phyloP scores from a whole-genome alignment of 2,329 filamentous ascomycete species.

The Coniella lustricola region DNA sequence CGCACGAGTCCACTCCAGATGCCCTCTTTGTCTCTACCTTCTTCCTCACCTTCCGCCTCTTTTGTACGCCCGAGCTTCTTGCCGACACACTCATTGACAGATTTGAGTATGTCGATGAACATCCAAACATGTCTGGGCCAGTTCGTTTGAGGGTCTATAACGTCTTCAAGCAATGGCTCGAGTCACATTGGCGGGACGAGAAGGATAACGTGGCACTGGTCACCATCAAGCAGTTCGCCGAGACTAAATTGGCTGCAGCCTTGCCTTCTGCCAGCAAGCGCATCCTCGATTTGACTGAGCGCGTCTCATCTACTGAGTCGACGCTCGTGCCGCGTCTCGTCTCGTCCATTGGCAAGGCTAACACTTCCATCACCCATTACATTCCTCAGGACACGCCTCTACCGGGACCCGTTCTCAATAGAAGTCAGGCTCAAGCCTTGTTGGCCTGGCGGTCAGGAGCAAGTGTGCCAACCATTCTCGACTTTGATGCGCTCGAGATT shows the following conservation, averaged over 20 bases:
- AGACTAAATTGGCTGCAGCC: constrained; percentile 58
- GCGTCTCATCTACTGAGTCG: constrained; percentile 61
- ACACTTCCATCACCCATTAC: constrained; percentile 62
- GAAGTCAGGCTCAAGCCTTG: constrained; percentile 67
- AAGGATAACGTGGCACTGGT: constrained; percentile 70
- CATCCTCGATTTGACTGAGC: constrained; percentile 71
- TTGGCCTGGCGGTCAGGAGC: constrained; percentile 68
- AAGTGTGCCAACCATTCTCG: constrained; percentile 66
- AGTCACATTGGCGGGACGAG: constrained; percentile 86
- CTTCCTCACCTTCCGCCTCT: constrained; percentile 91
- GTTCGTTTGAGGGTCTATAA: constrained; percentile 92
- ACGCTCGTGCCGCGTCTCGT: constrained; percentile 75
- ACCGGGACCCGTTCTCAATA: constrained; percentile 63
- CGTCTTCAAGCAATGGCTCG: constrained; percentile 93
- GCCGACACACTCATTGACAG: constrained; percentile 79
- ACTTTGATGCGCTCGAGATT: constrained; percentile 86
- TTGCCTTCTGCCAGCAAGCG: constrained; percentile 73
- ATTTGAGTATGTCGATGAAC: constrained; percentile 85
- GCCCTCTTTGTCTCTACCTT: constrained; percentile 89
- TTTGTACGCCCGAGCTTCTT: constrained; percentile 73
- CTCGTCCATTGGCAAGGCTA: constrained; percentile 79
- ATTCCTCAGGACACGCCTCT: constrained; percentile 64
- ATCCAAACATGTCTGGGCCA: constrained; percentile 64
- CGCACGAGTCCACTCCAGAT: constrained; percentile 87
- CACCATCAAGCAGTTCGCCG: constrained; percentile 74